Evolutionary conservation across 2,329 filamentous ascomycete species (phyloP).

Genomic region (Sarocladium strictum): DNA sequence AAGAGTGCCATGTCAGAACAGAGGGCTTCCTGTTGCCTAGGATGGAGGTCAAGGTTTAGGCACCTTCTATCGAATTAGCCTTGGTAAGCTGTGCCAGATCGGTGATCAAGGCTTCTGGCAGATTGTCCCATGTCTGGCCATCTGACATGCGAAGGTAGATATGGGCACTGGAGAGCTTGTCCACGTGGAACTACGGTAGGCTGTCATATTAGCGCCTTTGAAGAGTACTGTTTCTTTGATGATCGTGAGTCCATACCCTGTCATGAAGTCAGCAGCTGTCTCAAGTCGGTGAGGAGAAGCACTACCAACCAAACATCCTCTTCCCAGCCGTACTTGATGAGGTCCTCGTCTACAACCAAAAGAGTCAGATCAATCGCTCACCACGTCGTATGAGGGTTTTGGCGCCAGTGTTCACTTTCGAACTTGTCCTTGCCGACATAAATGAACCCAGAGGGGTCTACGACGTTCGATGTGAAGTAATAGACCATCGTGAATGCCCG

Average conservation of each 20-base stretch:
- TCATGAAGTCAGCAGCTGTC: not conserved
- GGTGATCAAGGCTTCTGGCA: constrained; percentile 66
- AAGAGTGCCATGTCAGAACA: not conserved
- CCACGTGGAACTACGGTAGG: constrained; percentile 98
- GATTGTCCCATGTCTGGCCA: constrained; percentile 75
- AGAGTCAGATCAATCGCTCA: not conserved
- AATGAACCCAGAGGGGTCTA: constrained; percentile 76
- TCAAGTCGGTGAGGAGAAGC: not conserved
- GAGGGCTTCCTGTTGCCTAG: not conserved
- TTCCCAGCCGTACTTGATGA: constrained; percentile 92
- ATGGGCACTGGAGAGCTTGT: constrained; percentile 94
- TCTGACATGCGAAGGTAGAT: constrained; percentile 85
- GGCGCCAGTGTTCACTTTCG: constrained; percentile 67
- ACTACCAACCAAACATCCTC: constrained; percentile 80
- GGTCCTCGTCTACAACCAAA: constrained; percentile 70
- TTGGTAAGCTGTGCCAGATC: constrained; percentile 98
- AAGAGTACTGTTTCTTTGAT: too few relatives aligned
- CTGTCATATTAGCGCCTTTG: too few relatives aligned
- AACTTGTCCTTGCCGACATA: constrained; percentile 99
- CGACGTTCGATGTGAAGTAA: constrained; percentile 85
- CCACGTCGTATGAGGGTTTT: not conserved
- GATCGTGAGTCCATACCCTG: not conserved
- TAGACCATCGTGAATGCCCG: constrained; percentile 66
- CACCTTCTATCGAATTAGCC: constrained; percentile 95
- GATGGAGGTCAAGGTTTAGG: not conserved